Conservation (phyloP, 306 rosid species). For the Gillenia trifoliata region DNA sequence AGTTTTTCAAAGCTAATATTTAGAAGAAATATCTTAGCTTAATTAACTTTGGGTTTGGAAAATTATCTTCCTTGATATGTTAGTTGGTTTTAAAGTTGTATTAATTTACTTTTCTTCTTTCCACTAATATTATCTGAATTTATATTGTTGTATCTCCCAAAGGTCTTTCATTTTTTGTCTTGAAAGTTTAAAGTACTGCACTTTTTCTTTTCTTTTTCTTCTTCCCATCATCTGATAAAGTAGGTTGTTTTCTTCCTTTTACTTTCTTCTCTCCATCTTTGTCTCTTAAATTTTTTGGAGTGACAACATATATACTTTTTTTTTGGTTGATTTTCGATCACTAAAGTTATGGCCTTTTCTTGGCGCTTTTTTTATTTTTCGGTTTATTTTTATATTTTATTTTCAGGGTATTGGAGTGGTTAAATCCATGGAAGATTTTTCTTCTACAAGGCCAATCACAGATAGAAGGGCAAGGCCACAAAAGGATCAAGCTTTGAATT, state of each 20-base stretch:
- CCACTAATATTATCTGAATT: slow-evolving; percentile 19
- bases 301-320: slow-evolving; percentile 1
- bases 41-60: slow-evolving; percentile 8
- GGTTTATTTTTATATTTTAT: slow-evolving; percentile 9
- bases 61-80: slow-evolving; percentile 16
- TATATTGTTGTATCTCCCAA: slow-evolving; percentile 27
- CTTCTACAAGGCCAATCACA: slow-evolving; percentile 34
- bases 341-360: slow-evolving; percentile 28
- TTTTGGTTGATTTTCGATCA: slow-evolving; percentile 2
- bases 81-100: slow-evolving; percentile 27
- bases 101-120: slow-evolving; percentile 17
- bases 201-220: slow-evolving; percentile 36
- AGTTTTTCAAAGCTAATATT: slow-evolving; percentile 32
- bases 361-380: not conserved
- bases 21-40: too few species aligned
- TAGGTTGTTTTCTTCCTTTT: slow-evolving; percentile 32
- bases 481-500: slow-evolving; percentile 82
- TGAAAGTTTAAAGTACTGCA: slow-evolving; percentile 41
- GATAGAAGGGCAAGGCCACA: slow-evolving; percentile 76
- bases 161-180: slow-evolving; percentile 36
- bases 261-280: slow-evolving; percentile 20
- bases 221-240: slow-evolving; percentile 39
- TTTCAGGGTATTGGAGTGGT: slow-evolving; percentile 49
- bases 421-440: slow-evolving; percentile 47
- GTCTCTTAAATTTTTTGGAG: not conserved